Evolutionary conservation across 129 eudicot species (phyloP).

Genomic region (Tagetes erecta): DNA sequence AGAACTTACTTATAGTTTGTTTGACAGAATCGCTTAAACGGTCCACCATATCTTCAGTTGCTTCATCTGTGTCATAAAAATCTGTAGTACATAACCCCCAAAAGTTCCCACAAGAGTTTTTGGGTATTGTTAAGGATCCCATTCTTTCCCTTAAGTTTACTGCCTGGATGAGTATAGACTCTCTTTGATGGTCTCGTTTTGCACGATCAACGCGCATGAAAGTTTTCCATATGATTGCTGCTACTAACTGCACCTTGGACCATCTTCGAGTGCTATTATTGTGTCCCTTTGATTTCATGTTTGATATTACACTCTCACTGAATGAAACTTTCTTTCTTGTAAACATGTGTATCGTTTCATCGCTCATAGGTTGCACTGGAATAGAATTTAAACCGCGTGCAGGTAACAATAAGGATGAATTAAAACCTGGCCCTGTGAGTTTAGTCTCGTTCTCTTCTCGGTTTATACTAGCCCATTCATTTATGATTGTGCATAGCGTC

Average conservation of each 20-base stretch:
- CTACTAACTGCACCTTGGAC: background rate
- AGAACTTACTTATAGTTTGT: background rate
- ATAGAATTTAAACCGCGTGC: background rate
- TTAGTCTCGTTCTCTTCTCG: background rate
- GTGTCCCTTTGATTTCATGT: background rate
- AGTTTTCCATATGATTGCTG: background rate
- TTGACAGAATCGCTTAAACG: background rate
- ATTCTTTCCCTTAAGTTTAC: background rate
- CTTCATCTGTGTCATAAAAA: background rate
- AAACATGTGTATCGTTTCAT: background rate
- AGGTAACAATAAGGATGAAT: background rate
- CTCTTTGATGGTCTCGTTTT: background rate
- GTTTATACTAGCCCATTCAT: conserved; percentile 4
- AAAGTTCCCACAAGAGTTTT: background rate
- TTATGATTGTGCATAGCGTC: background rate
- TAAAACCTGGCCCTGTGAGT: background rate
- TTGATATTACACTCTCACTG: background rate
- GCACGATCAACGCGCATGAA: background rate
- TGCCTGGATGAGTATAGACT: background rate
- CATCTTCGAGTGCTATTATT: background rate
- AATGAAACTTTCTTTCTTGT: background rate
- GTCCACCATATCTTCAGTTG: background rate
- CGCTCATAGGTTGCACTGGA: background rate
- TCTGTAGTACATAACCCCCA: background rate
- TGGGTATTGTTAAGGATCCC: background rate